A percentile compares a stretch with the other conserved stretches of the same genome.
These are phyloP conservation scores for Didymella exigua DNA, from an alignment of 2,329 filamentous ascomycete species.

Conservation along the genomic window DNA sequence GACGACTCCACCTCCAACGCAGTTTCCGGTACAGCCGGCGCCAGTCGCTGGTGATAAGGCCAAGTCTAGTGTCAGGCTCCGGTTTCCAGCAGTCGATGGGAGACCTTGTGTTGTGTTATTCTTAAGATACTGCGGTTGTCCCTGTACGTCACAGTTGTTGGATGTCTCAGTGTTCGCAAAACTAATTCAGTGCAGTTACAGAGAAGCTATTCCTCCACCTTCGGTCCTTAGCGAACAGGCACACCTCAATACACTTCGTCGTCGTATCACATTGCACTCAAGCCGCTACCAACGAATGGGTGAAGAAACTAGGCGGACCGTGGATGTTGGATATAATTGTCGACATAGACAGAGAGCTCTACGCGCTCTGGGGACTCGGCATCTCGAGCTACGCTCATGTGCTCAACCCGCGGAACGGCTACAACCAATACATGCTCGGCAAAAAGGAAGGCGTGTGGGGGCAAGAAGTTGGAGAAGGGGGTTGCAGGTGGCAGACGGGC, in stretches of 20 bases:
- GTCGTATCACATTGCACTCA: slow-evolving; percentile 65
- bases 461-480: slow-evolving; percentile 43
- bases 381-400: slow-evolving; percentile 45
- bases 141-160: slow-evolving; percentile 29
- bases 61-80: slow-evolving; percentile 37
- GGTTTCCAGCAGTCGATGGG: slow-evolving; percentile 39
- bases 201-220: slow-evolving; percentile 61
- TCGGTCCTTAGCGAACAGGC: slow-evolving; percentile 60
- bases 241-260: slow-evolving; percentile 60
- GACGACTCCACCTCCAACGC: slow-evolving; percentile 39
- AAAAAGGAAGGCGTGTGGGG: slow-evolving; percentile 46
- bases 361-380: slow-evolving; percentile 66
- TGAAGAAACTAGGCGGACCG: slow-evolving; percentile 62
- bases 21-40: slow-evolving; percentile 34
- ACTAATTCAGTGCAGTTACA: slow-evolving; percentile 30
- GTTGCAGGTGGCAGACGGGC: slow-evolving; percentile 45
- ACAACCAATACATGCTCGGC: slow-evolving; percentile 43
- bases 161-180: not conserved
- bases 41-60: slow-evolving; percentile 37
- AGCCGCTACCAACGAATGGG: slow-evolving; percentile 62
- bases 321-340: slow-evolving; percentile 63
- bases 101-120: slow-evolving; percentile 42
- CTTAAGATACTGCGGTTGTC: slow-evolving; percentile 44
- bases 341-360: slow-evolving; percentile 62
- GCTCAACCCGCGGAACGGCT: slow-evolving; percentile 44